Percentiles rank a stretch among this genome's conserved stretches.
Evolutionary conservation across 2,329 filamentous ascomycete genomes (phyloP).

Genomic region (Fusarium irregulare): DNA sequence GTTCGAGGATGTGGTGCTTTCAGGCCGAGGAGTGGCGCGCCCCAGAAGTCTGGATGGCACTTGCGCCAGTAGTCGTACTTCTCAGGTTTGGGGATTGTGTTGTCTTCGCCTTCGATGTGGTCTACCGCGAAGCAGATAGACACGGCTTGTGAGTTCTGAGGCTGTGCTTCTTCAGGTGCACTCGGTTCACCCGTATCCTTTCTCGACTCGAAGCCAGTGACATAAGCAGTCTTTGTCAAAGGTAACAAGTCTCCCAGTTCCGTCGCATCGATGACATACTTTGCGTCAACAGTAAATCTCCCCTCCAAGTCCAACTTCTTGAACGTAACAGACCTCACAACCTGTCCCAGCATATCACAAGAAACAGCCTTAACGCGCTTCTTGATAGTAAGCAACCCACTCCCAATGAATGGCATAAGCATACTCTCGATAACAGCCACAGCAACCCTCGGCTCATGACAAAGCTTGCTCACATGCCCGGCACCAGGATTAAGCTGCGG

Average conservation of each 20-base stretch:
- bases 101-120: slow-evolving; percentile 44
- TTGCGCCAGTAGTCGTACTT: slow-evolving; percentile 43
- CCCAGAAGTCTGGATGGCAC: slow-evolving; percentile 45
- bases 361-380: slow-evolving; percentile 36
- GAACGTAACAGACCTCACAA: slow-evolving; percentile 15
- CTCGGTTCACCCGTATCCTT: slow-evolving; percentile 45
- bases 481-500: slow-evolving; percentile 45
- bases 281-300: slow-evolving; percentile 17
- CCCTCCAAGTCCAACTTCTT: not conserved
- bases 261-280: slow-evolving; percentile 35
- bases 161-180: slow-evolving; percentile 43
- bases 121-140: slow-evolving; percentile 48
- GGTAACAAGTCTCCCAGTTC: slow-evolving; percentile 37
- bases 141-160: slow-evolving; percentile 45
- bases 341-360: slow-evolving; percentile 32
- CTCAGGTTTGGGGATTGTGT: slow-evolving; percentile 39
- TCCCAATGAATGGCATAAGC: slow-evolving; percentile 44
- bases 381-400: slow-evolving; percentile 38
- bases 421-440: slow-evolving; percentile 45
- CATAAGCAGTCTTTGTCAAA: slow-evolving; percentile 40
- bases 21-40: slow-evolving; percentile 41
- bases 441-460: slow-evolving; percentile 45
- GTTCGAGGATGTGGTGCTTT: slow-evolving; percentile 45
- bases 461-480: slow-evolving; percentile 47
- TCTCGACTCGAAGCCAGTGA: slow-evolving; percentile 44